Conservation (phyloP, 768 basidiomycete species). For the Cystofilobasidium bisporidii region DNA sequence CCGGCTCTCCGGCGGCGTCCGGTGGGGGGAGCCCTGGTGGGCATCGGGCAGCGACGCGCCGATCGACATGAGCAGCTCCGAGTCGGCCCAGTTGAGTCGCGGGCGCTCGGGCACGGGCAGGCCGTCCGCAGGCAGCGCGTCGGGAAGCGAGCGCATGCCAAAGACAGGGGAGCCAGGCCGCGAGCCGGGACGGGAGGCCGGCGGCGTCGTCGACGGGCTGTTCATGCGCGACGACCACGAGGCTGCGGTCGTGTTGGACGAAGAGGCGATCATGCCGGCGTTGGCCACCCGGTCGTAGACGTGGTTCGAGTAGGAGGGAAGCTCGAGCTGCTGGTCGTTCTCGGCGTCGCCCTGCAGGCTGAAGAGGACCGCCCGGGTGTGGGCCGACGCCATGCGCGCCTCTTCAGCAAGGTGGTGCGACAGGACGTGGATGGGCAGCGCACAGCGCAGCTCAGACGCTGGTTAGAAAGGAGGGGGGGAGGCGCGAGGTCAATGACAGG, state of each 20-base stretch:
- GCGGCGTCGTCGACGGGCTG: conserved; percentile 32
- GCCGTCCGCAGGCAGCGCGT: conserved; percentile 13
- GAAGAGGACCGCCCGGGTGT: conserved; percentile 64
- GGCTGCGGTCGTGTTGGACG: conserved; percentile 11
- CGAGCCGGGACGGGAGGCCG: conserved; percentile 32
- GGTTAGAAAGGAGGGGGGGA: background rate
- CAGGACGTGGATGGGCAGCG: conserved; percentile 76
- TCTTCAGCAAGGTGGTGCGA: conserved; percentile 64
- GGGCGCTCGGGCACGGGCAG: conserved; percentile 36
- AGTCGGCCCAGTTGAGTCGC: conserved; percentile 63
- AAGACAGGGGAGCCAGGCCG: conserved; percentile 31
- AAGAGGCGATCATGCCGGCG: conserved; percentile 33
- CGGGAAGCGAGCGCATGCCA: conserved; percentile 27
- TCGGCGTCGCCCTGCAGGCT: conserved; percentile 39
- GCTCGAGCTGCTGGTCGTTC: conserved; percentile 55
- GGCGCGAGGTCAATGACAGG: background rate
- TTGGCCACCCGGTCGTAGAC: conserved; percentile 70
- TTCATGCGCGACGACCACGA: conserved; percentile 19
- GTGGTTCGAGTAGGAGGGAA: conserved; percentile 83
- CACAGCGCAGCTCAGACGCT: conserved; percentile 83
- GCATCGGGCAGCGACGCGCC: conserved; percentile 34
- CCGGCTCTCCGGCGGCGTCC: conserved; percentile 38
- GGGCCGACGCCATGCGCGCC: conserved; percentile 59
- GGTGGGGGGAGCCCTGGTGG: conserved; percentile 32
- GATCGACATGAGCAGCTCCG: conserved; percentile 65